These are phyloP conservation scores for Aspergillus ustus DNA, from an alignment of 2,329 filamentous ascomycete genomes.

Conservation along the genomic window DNA sequence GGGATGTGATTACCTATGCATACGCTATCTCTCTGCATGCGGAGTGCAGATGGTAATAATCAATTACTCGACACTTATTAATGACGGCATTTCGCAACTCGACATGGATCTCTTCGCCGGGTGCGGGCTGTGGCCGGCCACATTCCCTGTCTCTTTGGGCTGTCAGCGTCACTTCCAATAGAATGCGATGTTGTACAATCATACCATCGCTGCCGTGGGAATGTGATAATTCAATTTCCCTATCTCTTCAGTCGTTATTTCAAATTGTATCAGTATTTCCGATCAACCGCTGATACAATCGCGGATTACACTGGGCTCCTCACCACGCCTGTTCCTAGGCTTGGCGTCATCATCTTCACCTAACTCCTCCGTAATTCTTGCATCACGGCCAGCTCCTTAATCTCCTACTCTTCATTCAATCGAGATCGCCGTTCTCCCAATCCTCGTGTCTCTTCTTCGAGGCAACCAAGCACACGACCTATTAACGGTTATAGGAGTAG, in stretches of 20 bases:
- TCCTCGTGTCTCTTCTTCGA: neutral
- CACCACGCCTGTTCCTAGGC: slow-evolving; percentile 7
- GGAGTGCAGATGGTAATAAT: slow-evolving; percentile 21
- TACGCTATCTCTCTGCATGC: slow-evolving; percentile 22
- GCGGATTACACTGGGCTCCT: neutral
- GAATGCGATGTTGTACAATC: neutral
- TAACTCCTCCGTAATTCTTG: slow-evolving; percentile 4
- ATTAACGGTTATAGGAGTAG: neutral
- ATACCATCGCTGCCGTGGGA: neutral
- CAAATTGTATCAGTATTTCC: neutral
- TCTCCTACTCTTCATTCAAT: neutral
- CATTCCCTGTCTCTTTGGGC: neutral
- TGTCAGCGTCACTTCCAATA: neutral
- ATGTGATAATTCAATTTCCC: slow-evolving; percentile 4
- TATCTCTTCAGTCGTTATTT: neutral
- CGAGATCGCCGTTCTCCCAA: neutral
- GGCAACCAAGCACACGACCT: slow-evolving; percentile 16
- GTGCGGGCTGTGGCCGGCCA: slow-evolving; percentile 11
- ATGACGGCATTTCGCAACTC: neutral
- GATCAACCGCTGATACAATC: slow-evolving; percentile 1
- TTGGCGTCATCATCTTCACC: slow-evolving; percentile 9
- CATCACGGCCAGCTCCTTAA: slow-evolving; percentile 2
- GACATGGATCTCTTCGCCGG: slow-evolving; percentile 1
- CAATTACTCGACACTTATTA: neutral
- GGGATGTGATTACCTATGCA: slow-evolving; percentile 18